Evolutionary conservation across 225 moss, liverwort and hornwort species (phyloP), one percentile per base, ranked within the genome.

Genomic region (Bryum argenteum): DNA sequence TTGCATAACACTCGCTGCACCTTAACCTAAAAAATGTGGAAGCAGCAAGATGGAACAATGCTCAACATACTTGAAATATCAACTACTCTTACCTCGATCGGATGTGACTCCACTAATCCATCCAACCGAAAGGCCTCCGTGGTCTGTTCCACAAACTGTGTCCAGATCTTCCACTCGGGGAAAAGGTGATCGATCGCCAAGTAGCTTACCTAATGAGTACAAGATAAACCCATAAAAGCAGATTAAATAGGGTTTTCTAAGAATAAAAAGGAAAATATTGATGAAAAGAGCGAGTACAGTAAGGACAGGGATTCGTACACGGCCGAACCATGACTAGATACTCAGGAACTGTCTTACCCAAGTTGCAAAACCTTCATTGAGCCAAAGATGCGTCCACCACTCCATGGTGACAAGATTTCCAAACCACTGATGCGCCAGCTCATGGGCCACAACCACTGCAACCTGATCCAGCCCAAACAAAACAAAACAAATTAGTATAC

Each of bases 351-450:
- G 38, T 45, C 83, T 85, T 80, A 91, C 90, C 90, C 90, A 91
- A 39, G 90, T 91, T 54, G 90, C 90, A 75, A 91, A 91, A 43
- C 90, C 90, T 78, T 91, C 90, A 70, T 91, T 91, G 10, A 91
- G 84, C 90, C 90, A 91, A 43, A 91, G 82, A 80, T 91, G 90
- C 37, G 90, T 91, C 90, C 90, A 91, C 90, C 90, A 91, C 69
- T 91, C 90, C 90, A 91, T 91, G 15, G 90, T 91, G 23, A 91
- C 90, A 76, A 91, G 85, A 71, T 91, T 91, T 51, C 90, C 90
- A 77, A 91, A 91, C 90, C 90, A 91, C 63, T 89, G 88, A 84
- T 91, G 90, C 57, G 90, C 90, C 58, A 91, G 71, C 78, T 91
- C 90, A 75, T 91, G 90, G 65, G 90, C 90, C 56, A 91, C 90